Base-by-base conservation (phyloP, 2,329 filamentous ascomycete genomes). In the Colletotrichum sp. region DNA sequence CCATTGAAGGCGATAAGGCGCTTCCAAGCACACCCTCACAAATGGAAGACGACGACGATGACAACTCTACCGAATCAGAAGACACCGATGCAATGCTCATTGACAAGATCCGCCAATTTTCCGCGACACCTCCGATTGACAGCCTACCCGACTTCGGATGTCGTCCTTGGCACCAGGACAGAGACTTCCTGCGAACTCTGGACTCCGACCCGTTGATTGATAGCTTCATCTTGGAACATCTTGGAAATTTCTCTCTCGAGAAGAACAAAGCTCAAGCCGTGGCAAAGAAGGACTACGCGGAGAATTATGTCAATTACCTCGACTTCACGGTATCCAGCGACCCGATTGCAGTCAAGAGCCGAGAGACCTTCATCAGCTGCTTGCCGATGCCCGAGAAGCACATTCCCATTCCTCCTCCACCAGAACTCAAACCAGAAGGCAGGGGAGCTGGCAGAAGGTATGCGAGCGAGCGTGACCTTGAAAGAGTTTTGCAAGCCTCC, bases 391-490 rank as follows among this genome's bases (percentile, higher is more conserved):
- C 71, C 6, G 73, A 76, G 30, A 76, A 76, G 32, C 74, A 76
- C 18, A 64, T 76, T 21, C 74, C 74, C 18, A 21, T 76, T 4
- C 71, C 75, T 26, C 74, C 74, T 36, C 68, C 90, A 8, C 86
- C 89, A 16, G 92, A 93, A 75, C 83, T 89, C 4, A 91, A 89
- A 76, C 87, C 89, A 1, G 92, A 94, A 81, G 88, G 90, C 8
- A 86, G 91, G 76, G 86, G 90, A 32, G 80, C 86, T 32, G 83
- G 90, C 70, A 90, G 89, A 75, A 87, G 92, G 72, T 94, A 92
- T 81, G 92, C 91, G 16, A 94, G 93, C 18, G 94, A 96, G 80
- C 91, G 94, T 68, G 94, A 96, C 76, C 84, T 96, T 8, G 92
- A 96, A 81, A 89, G 92, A 49, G 93, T 94, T 8, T 85, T 96